Evolutionary conservation across 352 stramenopile species (phyloP), one percentile per base, ranked within the genome.

Genomic region (Blastocystis hominis): DNA sequence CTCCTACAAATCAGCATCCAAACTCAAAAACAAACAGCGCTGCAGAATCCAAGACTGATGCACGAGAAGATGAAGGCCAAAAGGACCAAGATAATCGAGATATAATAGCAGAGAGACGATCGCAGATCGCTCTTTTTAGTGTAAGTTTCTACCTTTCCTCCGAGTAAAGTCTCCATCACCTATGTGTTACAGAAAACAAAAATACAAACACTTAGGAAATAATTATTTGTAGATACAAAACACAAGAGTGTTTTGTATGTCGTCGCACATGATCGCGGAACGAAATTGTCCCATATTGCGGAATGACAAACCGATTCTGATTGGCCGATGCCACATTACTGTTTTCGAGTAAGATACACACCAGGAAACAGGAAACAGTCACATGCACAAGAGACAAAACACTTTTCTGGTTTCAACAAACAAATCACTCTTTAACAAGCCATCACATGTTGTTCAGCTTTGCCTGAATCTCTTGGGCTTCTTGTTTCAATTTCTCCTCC

Each of bases 101-200:
- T n/a, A 40, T 76, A 76, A 40, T 76, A 76, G 64, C 64, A 76
- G 10, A 76, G 64, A 34, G 64, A 76, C 3, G 64, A 55, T 38
- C 64, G 64, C n/a, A 76, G 64, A 76, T 76, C 64, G 64, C 38
- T 59, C 4, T 50, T 76, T 40, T 55, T 42, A 24, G 64, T 55
- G 36, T 54, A 7, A 24, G 38, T 76, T 66, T n/a, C 56, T 55
- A 17, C 47, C 24, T 42, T 44, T 36, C 44, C 61, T 15, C 61
- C 61, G 5, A 76, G 64, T 53, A 76, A 42, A 59, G 64, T 53
- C 15, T 76, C 64, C 64, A 76, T 76, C 13, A 7, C 54, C 40
- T 76, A 76, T 66, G 17, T 66, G 56, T 72, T 20, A 72, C 62
- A 59, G 50, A 59, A n/a, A 59, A n/a, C 13, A 20, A 59, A 59